Conservation (phyloP, 2,329 filamentous ascomycete species). For the Neonectria punicea region DNA sequence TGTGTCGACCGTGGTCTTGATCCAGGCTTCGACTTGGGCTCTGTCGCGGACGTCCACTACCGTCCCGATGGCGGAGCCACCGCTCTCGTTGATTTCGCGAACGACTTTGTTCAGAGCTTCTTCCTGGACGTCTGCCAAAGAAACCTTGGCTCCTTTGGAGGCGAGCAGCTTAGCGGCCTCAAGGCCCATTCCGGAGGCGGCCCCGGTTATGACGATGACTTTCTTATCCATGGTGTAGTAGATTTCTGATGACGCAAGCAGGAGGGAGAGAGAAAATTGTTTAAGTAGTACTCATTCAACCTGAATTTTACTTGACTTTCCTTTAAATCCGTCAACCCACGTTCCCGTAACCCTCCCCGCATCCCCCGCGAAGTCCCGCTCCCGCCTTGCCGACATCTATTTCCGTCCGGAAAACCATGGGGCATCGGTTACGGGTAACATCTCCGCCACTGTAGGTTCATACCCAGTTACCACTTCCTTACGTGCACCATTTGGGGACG, state of each 20-base stretch:
- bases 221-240: not conserved
- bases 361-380: not conserved
- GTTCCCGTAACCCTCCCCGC: not conserved
- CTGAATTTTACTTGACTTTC: not conserved
- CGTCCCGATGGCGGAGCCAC: not conserved
- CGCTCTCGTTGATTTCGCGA: not conserved
- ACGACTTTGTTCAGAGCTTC: not conserved
- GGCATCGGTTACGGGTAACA: not conserved
- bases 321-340: not conserved
- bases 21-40: conserved; percentile 3
- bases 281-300: too few species aligned
- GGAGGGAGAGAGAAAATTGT: too few species aligned
- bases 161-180: conserved; percentile 4
- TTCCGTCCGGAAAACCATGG: not conserved
- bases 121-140: conserved; percentile 4
- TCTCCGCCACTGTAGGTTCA: too few species aligned
- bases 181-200: conserved; percentile 5
- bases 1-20: not conserved
- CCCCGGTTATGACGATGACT: conserved; percentile 14
- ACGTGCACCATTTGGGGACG: too few species aligned
- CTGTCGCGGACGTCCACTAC: conserved; percentile 2
- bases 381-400: not conserved
- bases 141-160: conserved; percentile 4
- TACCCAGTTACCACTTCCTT: too few species aligned
- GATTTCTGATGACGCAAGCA: not conserved